Percentiles rank a stretch among this genome's conserved stretches.
Conservation (phyloP, 1,139 yeast species). For the Hemisphaericaspora xylanilytica region DNA sequence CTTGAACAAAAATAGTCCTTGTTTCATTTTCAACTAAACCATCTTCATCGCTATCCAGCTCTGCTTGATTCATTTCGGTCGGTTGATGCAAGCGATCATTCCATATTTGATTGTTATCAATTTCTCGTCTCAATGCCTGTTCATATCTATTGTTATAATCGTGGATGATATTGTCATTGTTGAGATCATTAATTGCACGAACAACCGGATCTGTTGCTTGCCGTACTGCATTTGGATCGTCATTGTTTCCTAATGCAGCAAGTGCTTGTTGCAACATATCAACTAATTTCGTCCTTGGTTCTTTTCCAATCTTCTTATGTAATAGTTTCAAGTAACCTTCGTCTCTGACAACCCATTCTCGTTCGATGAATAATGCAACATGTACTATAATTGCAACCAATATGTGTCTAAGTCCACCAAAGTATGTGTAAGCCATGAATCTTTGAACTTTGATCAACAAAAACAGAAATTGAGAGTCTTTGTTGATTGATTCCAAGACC, state of each 20-base stretch:
- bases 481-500: conserved; percentile 8
- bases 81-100: conserved; percentile 6
- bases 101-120: conserved; percentile 13
- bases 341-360: conserved; percentile 72
- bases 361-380: conserved; percentile 53
- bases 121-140: conserved; percentile 22
- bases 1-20: conserved; percentile 1
- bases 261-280: conserved; percentile 37
- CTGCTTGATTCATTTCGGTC: too few relatives aligned
- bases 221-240: conserved; percentile 19
- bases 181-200: conserved; percentile 32
- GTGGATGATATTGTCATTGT: conserved; percentile 18
- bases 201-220: conserved; percentile 27
- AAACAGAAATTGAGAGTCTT: conserved; percentile 9
- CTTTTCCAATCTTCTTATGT: conserved; percentile 55
- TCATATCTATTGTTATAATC: conserved; percentile 15
- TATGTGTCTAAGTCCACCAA: conserved; percentile 41
- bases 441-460: conserved; percentile 16
- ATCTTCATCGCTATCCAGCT: neutral
- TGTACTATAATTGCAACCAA: conserved; percentile 40
- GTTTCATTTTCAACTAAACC: neutral
- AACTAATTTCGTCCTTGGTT: conserved; percentile 43
- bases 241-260: conserved; percentile 22
- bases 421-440: conserved; percentile 36
- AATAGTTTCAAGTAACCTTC: conserved; percentile 61